phyloP scores from a whole-genome alignment of 139 green algal genomes.

The Zygnema circumcarinatum region DNA sequence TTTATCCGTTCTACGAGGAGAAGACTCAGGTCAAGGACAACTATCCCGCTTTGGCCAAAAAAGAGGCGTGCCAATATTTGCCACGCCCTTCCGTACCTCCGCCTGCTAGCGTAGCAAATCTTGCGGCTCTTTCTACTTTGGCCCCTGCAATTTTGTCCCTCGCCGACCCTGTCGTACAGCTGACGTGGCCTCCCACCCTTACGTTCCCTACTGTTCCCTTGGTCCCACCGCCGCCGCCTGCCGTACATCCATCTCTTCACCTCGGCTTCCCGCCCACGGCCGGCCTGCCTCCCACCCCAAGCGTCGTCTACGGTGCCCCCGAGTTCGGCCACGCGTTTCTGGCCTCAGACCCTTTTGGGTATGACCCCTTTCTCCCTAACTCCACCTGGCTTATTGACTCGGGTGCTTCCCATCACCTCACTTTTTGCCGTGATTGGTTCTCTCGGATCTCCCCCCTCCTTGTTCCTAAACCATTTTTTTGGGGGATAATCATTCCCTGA shows the following conservation, averaged over 20 bases:
- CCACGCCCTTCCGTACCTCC: too few species aligned
- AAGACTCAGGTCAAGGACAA: not conserved
- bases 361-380: not conserved
- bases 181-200: not conserved
- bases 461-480: not conserved
- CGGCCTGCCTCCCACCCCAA: too few species aligned
- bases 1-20: not conserved
- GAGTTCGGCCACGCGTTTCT: not conserved
- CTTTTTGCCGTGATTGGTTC: not conserved
- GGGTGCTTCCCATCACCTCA: not conserved
- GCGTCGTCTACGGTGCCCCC: too few species aligned
- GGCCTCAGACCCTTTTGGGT: not conserved
- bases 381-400: not conserved
- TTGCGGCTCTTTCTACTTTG: not conserved
- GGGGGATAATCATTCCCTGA: not conserved
- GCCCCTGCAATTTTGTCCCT: not conserved
- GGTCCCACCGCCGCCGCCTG: not conserved
- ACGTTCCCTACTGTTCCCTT: not conserved
- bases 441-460: not conserved
- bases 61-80: too few species aligned
- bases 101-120: too few species aligned
- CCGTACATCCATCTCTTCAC: not conserved
- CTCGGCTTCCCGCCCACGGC: too few species aligned
- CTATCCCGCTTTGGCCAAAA: not conserved
- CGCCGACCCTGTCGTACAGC: not conserved